Evolutionary conservation across 75 land plant species (phyloP).

Genomic region (Sequoia sempervirens): DNA sequence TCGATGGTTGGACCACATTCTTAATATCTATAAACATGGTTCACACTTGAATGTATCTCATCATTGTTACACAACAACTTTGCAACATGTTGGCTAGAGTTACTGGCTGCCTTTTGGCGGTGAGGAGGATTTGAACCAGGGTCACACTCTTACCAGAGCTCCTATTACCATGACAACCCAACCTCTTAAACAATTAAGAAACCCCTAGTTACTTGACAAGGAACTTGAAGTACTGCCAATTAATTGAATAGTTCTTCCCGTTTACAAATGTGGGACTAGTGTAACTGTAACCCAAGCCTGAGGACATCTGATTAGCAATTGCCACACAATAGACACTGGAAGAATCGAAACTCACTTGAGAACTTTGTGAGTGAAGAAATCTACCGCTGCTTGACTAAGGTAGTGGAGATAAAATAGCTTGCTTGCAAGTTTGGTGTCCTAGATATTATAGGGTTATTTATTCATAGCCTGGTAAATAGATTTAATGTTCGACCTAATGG

Average conservation of each 20-base stretch:
- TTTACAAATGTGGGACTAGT: background rate
- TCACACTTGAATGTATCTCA: background rate
- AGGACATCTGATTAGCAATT: background rate
- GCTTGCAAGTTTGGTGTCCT: background rate
- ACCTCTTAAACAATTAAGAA: background rate
- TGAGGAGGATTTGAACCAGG: background rate
- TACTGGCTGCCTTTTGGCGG: background rate
- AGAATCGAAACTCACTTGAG: background rate
- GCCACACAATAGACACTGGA: background rate
- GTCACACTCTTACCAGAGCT: background rate
- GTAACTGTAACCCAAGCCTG: background rate
- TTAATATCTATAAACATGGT: background rate
- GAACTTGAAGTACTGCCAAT: background rate
- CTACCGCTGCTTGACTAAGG: background rate
- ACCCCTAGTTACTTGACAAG: background rate
- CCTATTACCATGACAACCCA: background rate
- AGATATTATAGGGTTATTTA: background rate
- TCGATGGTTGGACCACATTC: background rate
- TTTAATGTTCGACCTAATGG: no score
- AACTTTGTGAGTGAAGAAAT: background rate
- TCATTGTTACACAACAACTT: background rate
- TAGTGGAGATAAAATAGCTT: background rate
- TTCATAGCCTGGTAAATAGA: no score
- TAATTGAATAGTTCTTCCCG: background rate
- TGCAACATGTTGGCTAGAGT: background rate